Percentiles rank a stretch among this genome's conserved stretches.
Evolutionary conservation across 257 asterid genomes (phyloP).

Genomic region (Solanum etuberosum): DNA sequence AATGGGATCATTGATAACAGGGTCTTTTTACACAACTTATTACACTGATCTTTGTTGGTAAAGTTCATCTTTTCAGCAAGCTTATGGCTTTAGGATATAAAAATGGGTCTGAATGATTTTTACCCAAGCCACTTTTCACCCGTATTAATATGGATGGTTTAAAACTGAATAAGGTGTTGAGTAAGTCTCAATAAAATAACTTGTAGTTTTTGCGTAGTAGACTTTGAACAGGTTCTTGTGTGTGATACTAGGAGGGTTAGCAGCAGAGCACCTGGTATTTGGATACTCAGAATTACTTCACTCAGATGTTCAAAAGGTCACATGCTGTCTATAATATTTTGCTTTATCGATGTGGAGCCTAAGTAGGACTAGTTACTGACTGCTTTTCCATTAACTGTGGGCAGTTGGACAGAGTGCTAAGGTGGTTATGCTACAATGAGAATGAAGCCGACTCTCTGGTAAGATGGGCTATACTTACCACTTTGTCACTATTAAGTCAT

Average conservation of each 20-base stretch:
- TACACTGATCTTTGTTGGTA: background rate
- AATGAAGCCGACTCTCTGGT: constrained; percentile 21
- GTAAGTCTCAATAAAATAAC: background rate
- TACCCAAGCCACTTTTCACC: background rate
- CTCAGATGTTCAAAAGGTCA: constrained; percentile 62
- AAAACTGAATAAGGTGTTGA: background rate
- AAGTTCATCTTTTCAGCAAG: background rate
- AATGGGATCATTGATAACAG: background rate
- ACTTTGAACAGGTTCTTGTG: constrained; percentile 28
- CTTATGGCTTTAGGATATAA: background rate
- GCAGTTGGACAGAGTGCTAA: constrained; percentile 43
- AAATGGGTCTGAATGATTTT: background rate
- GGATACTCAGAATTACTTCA: constrained; percentile 64
- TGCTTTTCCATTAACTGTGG: background rate
- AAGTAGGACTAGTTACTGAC: background rate
- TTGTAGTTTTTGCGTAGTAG: constrained; percentile 11
- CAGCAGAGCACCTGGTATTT: constrained; percentile 44
- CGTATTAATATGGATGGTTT: background rate
- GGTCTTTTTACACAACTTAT: background rate
- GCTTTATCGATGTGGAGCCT: background rate
- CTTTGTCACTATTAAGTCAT: constrained; percentile 20
- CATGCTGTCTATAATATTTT: constrained; percentile 23
- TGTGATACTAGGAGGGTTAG: constrained; percentile 56
- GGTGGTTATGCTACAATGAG: constrained; percentile 28
- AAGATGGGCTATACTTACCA: constrained; percentile 33